Percentiles rank a stretch among this genome's conserved stretches.
Evolutionary conservation across 1,139 yeast species (phyloP).

Genomic region (Arxiozyma telluris): DNA sequence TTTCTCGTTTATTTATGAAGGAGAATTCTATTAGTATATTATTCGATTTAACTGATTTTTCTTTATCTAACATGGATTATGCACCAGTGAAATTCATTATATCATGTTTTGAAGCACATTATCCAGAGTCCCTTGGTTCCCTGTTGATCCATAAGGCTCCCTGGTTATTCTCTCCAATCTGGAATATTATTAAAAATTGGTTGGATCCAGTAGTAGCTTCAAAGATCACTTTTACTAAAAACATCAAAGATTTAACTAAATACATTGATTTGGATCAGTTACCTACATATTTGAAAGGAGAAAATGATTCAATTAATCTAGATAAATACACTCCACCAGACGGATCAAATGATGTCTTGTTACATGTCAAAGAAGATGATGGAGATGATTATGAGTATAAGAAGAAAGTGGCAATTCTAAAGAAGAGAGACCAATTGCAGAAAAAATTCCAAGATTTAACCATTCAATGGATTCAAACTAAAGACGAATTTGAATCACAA

Average conservation of each 20-base stretch:
- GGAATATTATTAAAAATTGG: conserved; percentile 82
- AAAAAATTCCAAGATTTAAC: conserved; percentile 49
- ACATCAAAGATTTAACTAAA: conserved; percentile 47
- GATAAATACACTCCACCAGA: conserved; percentile 25
- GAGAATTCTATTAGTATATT: conserved; percentile 61
- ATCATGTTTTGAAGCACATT: conserved; percentile 73
- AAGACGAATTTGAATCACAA: conserved; percentile 36
- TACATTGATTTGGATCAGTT: conserved; percentile 46
- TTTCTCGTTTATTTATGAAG: conserved; percentile 51
- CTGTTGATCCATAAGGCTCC: conserved; percentile 81
- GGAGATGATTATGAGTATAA: conserved; percentile 31
- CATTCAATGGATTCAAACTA: conserved; percentile 57
- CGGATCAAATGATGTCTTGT: conserved; percentile 45
- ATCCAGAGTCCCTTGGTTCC: conserved; percentile 76
- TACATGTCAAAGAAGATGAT: conserved; percentile 35
- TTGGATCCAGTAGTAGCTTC: conserved; percentile 82
- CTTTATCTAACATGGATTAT: conserved; percentile 76
- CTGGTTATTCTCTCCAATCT: conserved; percentile 78
- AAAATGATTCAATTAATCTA: conserved; percentile 38
- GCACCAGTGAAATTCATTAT: conserved; percentile 72
- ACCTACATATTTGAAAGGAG: conserved; percentile 61
- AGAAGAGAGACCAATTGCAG: conserved; percentile 42
- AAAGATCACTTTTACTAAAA: conserved; percentile 66
- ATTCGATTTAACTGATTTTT: conserved; percentile 68
- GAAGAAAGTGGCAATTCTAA: conserved; percentile 20